Conservation (phyloP, 345 rosid genomes). For the Pistacia vera region DNA sequence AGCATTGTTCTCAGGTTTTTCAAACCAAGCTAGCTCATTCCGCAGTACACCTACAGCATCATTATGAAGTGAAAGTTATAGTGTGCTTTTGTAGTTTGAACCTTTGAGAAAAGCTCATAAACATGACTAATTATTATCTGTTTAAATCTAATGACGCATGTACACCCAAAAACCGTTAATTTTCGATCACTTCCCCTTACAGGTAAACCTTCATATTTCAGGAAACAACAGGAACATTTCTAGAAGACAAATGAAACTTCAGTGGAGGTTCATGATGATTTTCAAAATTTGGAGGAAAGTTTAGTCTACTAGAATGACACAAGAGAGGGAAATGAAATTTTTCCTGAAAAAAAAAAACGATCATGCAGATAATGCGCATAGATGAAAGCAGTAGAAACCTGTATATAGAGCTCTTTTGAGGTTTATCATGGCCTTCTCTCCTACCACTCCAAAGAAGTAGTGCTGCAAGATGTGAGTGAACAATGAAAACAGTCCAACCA, state of each 20-base stretch:
- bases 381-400: constrained; percentile 33
- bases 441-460: constrained; percentile 66
- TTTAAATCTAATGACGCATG: not conserved
- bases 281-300: too few relatives aligned
- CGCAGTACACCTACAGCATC: constrained; percentile 47
- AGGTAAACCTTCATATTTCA: too few relatives aligned
- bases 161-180: not conserved
- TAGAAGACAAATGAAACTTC: too few relatives aligned
- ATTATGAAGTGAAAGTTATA: not conserved
- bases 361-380: too few relatives aligned
- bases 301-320: too few relatives aligned
- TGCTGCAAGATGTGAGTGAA: constrained; percentile 62
- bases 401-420: constrained; percentile 55
- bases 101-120: not conserved
- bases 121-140: too few relatives aligned
- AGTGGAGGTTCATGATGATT: too few relatives aligned
- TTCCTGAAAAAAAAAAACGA: too few relatives aligned
- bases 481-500: constrained; percentile 51
- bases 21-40: constrained; percentile 68
- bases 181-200: too few relatives aligned
- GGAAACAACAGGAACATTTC: too few relatives aligned
- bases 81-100: not conserved
- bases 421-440: constrained; percentile 68
- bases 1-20: constrained; percentile 52
- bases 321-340: too few relatives aligned